Evolutionary conservation across 2,329 filamentous ascomycete species (phyloP).

Genomic region (Cercospora sojina): DNA sequence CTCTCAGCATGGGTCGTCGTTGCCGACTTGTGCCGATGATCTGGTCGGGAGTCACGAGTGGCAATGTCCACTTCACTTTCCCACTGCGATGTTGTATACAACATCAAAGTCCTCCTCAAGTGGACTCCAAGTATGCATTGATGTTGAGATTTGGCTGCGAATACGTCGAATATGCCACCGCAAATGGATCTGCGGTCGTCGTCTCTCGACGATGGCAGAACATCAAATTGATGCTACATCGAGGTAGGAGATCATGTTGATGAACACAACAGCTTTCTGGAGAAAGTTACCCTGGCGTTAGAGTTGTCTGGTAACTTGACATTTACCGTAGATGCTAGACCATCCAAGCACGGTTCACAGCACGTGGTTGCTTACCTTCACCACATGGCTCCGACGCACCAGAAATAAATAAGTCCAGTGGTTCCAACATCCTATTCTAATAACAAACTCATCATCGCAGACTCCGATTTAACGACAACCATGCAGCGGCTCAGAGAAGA

Average conservation of each 20-base stretch:
- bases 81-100: not conserved
- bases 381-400: not conserved
- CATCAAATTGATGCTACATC: not conserved
- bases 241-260: not conserved
- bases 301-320: not conserved
- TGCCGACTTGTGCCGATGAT: not conserved
- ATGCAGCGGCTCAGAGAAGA: not conserved
- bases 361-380: not conserved
- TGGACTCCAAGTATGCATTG: not conserved
- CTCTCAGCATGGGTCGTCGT: not conserved
- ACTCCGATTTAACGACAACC: not conserved
- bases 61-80: not conserved
- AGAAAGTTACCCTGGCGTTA: not conserved
- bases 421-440: not conserved
- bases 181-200: not conserved
- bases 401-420: not conserved
- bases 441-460: not conserved
- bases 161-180: not conserved
- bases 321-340: not conserved
- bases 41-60: not conserved
- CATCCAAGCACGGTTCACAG: not conserved
- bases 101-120: not conserved
- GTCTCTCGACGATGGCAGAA: not conserved
- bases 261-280: not conserved
- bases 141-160: not conserved